Evolutionary conservation across 805 yeast genomes (phyloP), one percentile per base, ranked within the genome.

Genomic region (Jamesozyma piceae): DNA sequence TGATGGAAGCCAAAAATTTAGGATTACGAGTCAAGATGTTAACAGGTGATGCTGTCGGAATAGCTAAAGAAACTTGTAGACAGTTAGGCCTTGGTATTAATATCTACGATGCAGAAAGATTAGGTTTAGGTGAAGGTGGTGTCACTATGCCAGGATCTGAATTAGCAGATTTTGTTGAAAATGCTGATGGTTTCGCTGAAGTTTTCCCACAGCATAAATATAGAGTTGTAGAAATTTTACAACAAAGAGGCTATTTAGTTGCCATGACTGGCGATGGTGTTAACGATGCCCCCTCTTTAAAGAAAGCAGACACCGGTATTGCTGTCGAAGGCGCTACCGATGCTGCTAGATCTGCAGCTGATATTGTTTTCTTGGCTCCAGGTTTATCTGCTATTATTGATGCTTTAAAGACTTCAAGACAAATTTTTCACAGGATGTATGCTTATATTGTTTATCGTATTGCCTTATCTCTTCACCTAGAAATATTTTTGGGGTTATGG

Each of bases 211-310:
- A 87, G 76, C 95, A 87, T 76, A 87, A 87, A 75, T 86, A 84
- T 75, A 85, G 82, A 66, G 95, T 89, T 62, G 96, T 87, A 70
- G 95, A 86, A 74, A 85, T 86, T 66, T 78, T 87, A 69, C 95
- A 87, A 77, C 77, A 81, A 67, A 81, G 95, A 78, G 95, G 95
- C 72, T 86, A 83, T 80, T 78, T 87, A 72, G 95, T 88, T 73
- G 96, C 95, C 71, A 87, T 87, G 96, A 87, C 96, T 75, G 96
- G 96, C 83, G 96, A 87, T 68, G 96, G 96, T 84, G 95, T 87
- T 66, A 87, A 87, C 77, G 96, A 87, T 73, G 95, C 95, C 60
- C 96, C 96, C 63, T 87, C 95, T 52, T 78, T 87, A 73, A 87
- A 87, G 86, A 87, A 87, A 77, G 95, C 94, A 59, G 88, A 81